phyloP scores from a whole-genome alignment of 2,329 filamentous ascomycete species.

The Pyricularia grisea region DNA sequence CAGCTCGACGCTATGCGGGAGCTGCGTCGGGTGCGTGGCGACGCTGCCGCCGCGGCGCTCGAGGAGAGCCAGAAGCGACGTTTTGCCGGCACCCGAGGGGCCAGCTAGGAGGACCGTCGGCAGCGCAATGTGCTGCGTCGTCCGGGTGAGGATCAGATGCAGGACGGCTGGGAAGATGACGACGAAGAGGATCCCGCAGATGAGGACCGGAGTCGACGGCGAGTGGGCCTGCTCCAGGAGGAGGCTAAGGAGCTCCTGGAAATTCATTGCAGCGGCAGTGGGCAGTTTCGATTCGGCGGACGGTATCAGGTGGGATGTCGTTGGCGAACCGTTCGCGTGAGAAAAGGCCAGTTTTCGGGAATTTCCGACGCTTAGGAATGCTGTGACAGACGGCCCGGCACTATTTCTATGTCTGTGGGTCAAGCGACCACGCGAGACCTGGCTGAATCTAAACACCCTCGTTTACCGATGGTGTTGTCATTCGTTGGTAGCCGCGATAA shows the following conservation, averaged over 20 bases:
- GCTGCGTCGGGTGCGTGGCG: conserved; percentile 47
- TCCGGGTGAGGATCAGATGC: conserved; percentile 64
- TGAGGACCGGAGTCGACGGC: conserved; percentile 52
- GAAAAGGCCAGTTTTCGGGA: background rate
- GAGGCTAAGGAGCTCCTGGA: conserved; percentile 20
- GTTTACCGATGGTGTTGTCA: background rate
- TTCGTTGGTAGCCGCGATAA: background rate
- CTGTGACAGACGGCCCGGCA: background rate
- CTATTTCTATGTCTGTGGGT: background rate
- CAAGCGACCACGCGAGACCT: background rate
- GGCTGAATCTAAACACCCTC: background rate
- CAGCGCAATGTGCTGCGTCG: conserved; percentile 54
- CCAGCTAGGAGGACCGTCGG: conserved; percentile 76
- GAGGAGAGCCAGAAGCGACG: conserved; percentile 69
- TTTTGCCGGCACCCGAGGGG: conserved; percentile 79
- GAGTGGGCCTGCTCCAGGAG: conserved; percentile 45
- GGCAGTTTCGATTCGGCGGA: background rate
- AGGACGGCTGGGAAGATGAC: conserved; percentile 67
- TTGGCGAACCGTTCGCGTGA: background rate
- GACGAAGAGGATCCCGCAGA: conserved; percentile 61
- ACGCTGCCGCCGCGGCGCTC: conserved; percentile 40
- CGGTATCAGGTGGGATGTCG: background rate
- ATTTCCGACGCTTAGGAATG: background rate
- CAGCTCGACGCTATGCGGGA: conserved; percentile 41
- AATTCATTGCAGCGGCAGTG: background rate